A percentile compares a stretch with the other conserved stretches of the same genome.
Conservation (phyloP, 2,329 filamentous ascomycete species). For the Calonectria henricotiae region DNA sequence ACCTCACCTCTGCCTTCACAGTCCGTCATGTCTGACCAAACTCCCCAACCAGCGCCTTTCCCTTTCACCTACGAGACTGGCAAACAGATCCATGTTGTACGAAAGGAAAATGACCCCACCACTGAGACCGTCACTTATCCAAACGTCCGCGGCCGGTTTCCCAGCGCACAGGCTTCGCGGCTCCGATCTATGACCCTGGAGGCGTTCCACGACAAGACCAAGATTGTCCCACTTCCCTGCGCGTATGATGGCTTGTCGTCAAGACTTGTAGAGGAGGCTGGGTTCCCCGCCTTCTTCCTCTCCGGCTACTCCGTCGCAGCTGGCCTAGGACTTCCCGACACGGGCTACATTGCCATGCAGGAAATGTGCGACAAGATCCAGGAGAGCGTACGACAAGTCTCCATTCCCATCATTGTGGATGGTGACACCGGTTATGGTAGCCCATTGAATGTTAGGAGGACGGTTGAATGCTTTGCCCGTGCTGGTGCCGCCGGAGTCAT, state of each 20-base stretch:
- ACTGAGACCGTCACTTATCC: conserved; percentile 25
- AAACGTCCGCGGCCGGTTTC: conserved; percentile 51
- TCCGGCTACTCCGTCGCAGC: conserved; percentile 62
- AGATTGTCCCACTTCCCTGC: conserved; percentile 63
- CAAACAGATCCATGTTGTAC: conserved; percentile 3
- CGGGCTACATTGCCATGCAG: conserved; percentile 66
- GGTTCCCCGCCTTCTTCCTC: conserved; percentile 65
- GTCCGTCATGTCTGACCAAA: conserved; percentile 2
- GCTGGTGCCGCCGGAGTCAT: conserved; percentile 60
- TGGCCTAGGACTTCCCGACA: conserved; percentile 63
- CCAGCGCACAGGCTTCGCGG: conserved; percentile 59
- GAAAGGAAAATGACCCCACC: not conserved
- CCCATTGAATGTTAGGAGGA: conserved; percentile 64
- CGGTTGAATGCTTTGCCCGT: conserved; percentile 60
- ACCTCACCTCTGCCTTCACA: not conserved
- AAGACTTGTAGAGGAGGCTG: conserved; percentile 63
- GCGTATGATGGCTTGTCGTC: conserved; percentile 63
- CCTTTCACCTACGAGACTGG: conserved; percentile 1
- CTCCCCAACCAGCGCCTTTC: not conserved
- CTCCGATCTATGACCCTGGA: conserved; percentile 62
- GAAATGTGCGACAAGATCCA: conserved; percentile 66
- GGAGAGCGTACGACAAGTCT: conserved; percentile 59
- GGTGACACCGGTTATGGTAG: conserved; percentile 67
- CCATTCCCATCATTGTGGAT: conserved; percentile 64
- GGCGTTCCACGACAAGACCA: conserved; percentile 59